Evolutionary conservation across 345 rosid genomes (phyloP).

Genomic region (Citropsis articulata): DNA sequence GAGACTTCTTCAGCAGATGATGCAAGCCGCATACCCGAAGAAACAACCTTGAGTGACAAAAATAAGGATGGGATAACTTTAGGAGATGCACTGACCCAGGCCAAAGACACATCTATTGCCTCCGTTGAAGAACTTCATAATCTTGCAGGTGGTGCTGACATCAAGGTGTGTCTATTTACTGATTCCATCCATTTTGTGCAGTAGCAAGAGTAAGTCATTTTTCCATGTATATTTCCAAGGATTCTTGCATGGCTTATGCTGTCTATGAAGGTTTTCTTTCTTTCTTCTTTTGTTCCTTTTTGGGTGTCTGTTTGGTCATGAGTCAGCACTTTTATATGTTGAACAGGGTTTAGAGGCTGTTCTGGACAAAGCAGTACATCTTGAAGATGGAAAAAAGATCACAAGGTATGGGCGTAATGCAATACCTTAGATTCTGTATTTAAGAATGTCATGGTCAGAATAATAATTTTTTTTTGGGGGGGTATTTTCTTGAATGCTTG

Average conservation of each 20-base stretch:
- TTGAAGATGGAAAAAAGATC: conserved; percentile 93
- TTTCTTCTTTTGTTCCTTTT: conserved; percentile 4
- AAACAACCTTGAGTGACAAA: conserved; percentile 49
- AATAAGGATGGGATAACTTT: conserved; percentile 67
- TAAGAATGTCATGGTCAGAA: conserved; percentile 11
- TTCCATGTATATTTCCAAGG: not conserved
- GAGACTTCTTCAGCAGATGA: conserved; percentile 52
- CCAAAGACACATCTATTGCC: conserved; percentile 71
- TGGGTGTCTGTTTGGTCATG: conserved; percentile 6
- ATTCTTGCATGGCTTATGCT: not conserved
- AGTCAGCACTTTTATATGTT: conserved; percentile 10
- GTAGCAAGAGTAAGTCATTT: not conserved
- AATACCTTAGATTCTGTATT: conserved; percentile 1
- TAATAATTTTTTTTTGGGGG: not conserved
- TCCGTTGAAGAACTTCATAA: conserved; percentile 95
- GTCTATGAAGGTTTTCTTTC: not conserved
- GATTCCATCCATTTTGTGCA: not conserved
- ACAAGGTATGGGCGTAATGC: conserved; percentile 50
- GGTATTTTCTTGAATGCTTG: conserved; percentile 3
- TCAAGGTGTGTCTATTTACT: conserved; percentile 53
- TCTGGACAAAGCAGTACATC: conserved; percentile 95
- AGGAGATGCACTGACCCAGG: conserved; percentile 78
- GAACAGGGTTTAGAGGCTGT: conserved; percentile 92
- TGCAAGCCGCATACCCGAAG: conserved; percentile 44
- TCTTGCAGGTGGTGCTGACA: conserved; percentile 97